Evolutionary conservation across 345 rosid genomes (phyloP).

Genomic region (Brassica rapa): DNA sequence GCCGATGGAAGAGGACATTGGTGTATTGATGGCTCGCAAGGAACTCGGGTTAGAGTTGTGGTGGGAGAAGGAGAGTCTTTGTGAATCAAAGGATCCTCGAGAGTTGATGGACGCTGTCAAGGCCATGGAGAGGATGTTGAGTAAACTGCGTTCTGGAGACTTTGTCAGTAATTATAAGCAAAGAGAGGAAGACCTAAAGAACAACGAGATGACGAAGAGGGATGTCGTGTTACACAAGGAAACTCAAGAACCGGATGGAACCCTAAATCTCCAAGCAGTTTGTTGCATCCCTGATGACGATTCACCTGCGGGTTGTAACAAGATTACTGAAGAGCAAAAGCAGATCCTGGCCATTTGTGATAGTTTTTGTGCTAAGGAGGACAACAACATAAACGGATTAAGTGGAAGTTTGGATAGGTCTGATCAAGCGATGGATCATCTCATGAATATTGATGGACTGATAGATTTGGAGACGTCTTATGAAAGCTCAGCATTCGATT

Average conservation of each 20-base stretch:
- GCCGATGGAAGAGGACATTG: neutral
- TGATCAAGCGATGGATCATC: neutral
- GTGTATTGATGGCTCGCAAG: neutral
- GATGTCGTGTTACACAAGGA: neutral
- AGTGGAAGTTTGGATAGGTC: neutral
- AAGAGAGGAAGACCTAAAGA: neutral
- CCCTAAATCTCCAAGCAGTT: neutral
- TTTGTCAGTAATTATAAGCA: neutral
- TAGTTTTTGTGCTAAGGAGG: neutral
- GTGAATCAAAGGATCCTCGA: neutral
- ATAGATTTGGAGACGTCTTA: neutral
- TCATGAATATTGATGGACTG: neutral
- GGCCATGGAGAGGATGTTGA: neutral
- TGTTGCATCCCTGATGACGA: neutral
- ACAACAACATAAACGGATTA: neutral
- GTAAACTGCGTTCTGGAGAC: neutral
- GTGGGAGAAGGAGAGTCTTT: conserved; percentile 1
- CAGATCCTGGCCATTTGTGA: neutral
- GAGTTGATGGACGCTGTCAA: neutral
- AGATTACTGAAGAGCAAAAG: neutral
- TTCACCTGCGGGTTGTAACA: neutral
- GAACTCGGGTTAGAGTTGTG: neutral
- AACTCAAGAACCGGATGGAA: neutral
- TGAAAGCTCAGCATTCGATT: neutral
- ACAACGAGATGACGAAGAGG: neutral